Base-by-base conservation (phyloP, 257 asterid genomes). In the Nicotiana undulata region DNA sequence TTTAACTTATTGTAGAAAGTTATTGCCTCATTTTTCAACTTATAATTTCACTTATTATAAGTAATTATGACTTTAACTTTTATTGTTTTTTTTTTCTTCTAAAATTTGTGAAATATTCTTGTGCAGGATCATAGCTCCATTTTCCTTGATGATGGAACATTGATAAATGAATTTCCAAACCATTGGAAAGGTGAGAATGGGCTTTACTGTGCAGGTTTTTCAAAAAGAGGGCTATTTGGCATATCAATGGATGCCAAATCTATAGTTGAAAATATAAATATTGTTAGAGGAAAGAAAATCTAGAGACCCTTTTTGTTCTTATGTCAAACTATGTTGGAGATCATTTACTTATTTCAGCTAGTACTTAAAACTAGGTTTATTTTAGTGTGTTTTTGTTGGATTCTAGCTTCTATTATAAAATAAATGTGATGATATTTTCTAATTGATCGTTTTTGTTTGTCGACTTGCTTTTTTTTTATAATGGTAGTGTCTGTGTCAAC, bases 181-280 rank as follows among this genome's bases (percentile, higher is more conserved):
- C 75, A 74, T 74, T 74, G 60, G 61, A 74, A 74, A 74, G 79
- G 79, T 26, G 60, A 78, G 24, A 78, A 78, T 24, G 81, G 81
- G 6, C 68, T 78, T 10, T 78, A 78, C 28, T 40, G 55, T 40
- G 81, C 74, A 60, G 81, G 81, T 8, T 78, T 59, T 37, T 37
- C 81, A 63, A 78, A 60, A 28, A 59, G 40, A 60, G 81, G 81
- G 18, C 10, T 78, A 37, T 32, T 65, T 11, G 81, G 81, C 16
- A 78, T 78, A 13, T 58, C 67, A 63, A 22, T 59, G 81, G 81
- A 78, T 78, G 60, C 81, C 2, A 63, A 60, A 37, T 11, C 59
- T 4, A 37, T 78, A 32, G 81, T 18, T 4, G 16, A 74, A 1
- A 4, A 51, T 26, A 74, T 74, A 4, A 49, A 74, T 24, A 15